Evolutionary conservation across 2,329 filamentous ascomycete genomes (phyloP), one percentile per base, ranked within the genome.

Genomic region (Zymoseptoria passerinii): DNA sequence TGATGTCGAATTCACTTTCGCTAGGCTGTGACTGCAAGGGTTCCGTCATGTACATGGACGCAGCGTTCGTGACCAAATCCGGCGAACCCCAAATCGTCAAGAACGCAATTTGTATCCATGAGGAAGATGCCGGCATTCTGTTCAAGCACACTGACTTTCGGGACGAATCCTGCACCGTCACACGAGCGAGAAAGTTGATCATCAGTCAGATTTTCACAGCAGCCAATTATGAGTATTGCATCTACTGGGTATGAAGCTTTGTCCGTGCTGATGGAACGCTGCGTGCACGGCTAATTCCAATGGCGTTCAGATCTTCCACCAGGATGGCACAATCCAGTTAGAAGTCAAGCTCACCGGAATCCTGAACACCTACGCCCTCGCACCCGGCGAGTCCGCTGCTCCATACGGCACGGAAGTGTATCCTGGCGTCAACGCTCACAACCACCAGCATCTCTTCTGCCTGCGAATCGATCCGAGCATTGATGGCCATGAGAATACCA

Each of bases 401-500:
- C 90, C 89, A 60, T 96, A 90, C 89, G 92, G 92, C 58, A 95
- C 91, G 0, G 87, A 95, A 73, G 92, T 96, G 8, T 94, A 92
- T 69, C 89, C 90, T 0, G 86, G 89, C 48, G 90, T 96, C 69
- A 95, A 96, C 69, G 92, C 92, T 0, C 92, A 96, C 76, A 96
- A 96, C 77, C 92, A 96, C 74, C 91, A 96, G 74, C 92, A 96
- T 73, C 81, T 96, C 29, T 96, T 96, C 82, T 96, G 90, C 71
- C 78, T 96, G 50, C 89, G 92, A 49, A 78, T 96, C 50, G 89
- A 96, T 71, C 83, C 91, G 29, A 94, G 92, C 69, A 83, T 96
- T 57, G 92, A 96, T 70, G 92, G 92, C 0, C 83, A 86, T 0
- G 81, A 86, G 63, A 96, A 96, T 73, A 92, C 90, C 0, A 80